Conservation (phyloP, 192 early-diverging fungal genomes). For the Hyaloraphidium curvatum region DNA sequence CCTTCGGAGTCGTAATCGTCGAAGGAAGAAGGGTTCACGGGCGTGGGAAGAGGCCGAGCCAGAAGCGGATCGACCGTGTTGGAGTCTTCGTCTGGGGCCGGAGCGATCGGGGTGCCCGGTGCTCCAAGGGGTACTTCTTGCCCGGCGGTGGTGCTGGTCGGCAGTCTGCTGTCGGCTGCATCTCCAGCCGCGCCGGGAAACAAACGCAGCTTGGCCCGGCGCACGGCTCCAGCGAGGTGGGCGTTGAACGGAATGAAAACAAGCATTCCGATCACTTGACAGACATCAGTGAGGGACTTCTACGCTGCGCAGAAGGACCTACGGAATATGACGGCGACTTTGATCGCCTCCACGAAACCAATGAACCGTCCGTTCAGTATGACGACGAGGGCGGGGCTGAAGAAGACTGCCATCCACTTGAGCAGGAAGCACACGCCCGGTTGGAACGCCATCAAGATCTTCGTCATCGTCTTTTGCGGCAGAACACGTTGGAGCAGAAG, state of each 20-base stretch:
- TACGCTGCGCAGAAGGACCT: neutral
- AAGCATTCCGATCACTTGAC: neutral
- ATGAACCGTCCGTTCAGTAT: neutral
- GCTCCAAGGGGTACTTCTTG: no score
- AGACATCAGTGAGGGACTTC: neutral
- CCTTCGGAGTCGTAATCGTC: no score
- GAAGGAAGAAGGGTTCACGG: no score
- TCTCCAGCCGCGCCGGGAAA: no score
- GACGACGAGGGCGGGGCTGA: neutral
- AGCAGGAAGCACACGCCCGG: neutral
- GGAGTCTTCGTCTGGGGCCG: no score
- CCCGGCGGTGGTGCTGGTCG: no score
- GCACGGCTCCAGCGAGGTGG: neutral
- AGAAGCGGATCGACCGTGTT: no score
- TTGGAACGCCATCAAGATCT: neutral
- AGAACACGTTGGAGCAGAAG: neutral
- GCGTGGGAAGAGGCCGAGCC: no score
- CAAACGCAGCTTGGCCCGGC: no score
- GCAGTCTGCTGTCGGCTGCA: no score
- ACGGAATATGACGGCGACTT: neutral
- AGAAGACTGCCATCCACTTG: constrained; percentile 4
- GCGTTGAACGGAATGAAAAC: neutral
- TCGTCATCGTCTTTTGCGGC: neutral
- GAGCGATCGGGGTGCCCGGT: no score
- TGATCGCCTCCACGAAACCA: neutral